phyloP scores from a whole-genome alignment of 805 yeast species.

The Metschnikowia orientalis region DNA sequence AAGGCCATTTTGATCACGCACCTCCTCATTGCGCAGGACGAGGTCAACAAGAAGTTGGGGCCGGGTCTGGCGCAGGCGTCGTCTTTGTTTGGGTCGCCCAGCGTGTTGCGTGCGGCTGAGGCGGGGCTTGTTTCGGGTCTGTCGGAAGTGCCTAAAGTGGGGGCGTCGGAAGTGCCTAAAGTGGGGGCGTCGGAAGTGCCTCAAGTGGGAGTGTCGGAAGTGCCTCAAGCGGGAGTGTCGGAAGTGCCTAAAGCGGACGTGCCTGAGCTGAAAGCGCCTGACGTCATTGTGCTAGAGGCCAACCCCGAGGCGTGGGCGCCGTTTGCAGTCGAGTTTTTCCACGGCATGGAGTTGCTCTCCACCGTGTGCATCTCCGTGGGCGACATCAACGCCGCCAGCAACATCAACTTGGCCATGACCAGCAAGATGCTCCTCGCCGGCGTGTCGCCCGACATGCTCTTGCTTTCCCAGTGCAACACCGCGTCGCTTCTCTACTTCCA shows the following conservation, averaged over 20 bases:
- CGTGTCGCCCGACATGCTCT: slow-evolving; percentile 57
- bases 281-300: slow-evolving; percentile 22
- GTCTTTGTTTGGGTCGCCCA: slow-evolving; percentile 6
- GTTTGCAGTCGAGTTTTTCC: slow-evolving; percentile 72
- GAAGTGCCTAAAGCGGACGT: slow-evolving; percentile 6
- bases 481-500: slow-evolving; percentile 67
- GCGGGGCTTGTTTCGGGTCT: too few species aligned
- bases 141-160: background rate
- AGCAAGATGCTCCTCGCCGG: slow-evolving; percentile 74
- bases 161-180: background rate
- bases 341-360: slow-evolving; percentile 69
- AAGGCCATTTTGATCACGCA: slow-evolving; percentile 61
- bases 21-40: slow-evolving; percentile 61
- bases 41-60: slow-evolving; percentile 44
- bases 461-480: slow-evolving; percentile 62
- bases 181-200: background rate
- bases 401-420: slow-evolving; percentile 58
- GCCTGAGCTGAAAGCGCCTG: too few species aligned
- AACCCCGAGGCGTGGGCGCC: slow-evolving; percentile 62
- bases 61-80: slow-evolving; percentile 3
- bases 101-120: background rate
- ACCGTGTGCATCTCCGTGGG: slow-evolving; percentile 67
- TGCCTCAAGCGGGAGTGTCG: background rate
- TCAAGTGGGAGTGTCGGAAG: background rate
- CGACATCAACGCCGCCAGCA: slow-evolving; percentile 58